Evolutionary conservation across 2,329 filamentous ascomycete genomes (phyloP).

Genomic region (Aspergillus aculeatus): DNA sequence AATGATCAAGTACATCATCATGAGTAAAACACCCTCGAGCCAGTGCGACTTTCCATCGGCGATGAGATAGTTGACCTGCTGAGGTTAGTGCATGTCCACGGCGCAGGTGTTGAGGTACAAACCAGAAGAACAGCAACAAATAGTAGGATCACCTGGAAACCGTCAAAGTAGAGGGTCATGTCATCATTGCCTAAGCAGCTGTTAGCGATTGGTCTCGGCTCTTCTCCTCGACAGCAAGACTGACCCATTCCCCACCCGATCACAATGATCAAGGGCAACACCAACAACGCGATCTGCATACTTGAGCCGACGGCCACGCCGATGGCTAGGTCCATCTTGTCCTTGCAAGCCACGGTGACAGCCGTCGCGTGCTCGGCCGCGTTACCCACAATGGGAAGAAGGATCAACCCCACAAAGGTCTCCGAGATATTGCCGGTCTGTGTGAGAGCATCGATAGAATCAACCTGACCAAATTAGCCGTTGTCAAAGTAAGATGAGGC

Average conservation of each 20-base stretch:
- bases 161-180: conserved; percentile 80
- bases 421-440: conserved; percentile 50
- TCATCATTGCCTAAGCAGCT: conserved; percentile 46
- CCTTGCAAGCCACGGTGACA: conserved; percentile 61
- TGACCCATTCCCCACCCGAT: conserved; percentile 59
- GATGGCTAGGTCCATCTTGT: conserved; percentile 68
- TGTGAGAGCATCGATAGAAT: conserved; percentile 57
- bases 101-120: conserved; percentile 10
- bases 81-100: conserved; percentile 8
- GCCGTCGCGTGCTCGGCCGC: conserved; percentile 66
- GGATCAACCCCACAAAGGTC: conserved; percentile 63
- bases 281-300: conserved; percentile 64
- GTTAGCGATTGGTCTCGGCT: conserved; percentile 7
- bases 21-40: conserved; percentile 62
- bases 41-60: conserved; percentile 59
- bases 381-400: conserved; percentile 65
- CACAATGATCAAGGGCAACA: conserved; percentile 60
- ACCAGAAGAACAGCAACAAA: conserved; percentile 55
- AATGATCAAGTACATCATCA: conserved; percentile 62
- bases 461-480: conserved; percentile 34
- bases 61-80: conserved; percentile 62
- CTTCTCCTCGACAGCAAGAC: conserved; percentile 7
- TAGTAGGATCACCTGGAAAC: conserved; percentile 74
- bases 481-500: not conserved
- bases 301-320: conserved; percentile 65